These are phyloP conservation scores for Lachancea fermentati DNA, from an alignment of 805 yeast species.

Conservation along the genomic window DNA sequence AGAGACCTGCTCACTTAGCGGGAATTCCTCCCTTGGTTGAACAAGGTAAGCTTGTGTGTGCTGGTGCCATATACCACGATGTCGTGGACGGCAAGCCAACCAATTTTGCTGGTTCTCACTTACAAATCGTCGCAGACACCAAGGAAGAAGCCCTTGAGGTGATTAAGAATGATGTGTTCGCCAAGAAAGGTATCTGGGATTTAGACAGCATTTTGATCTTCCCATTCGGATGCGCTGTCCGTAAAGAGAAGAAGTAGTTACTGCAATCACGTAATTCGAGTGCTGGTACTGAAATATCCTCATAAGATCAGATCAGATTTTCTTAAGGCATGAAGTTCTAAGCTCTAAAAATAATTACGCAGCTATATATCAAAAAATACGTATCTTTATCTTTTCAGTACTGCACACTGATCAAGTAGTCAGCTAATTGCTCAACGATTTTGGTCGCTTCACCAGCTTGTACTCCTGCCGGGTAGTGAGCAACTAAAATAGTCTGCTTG, in stretches of 20 bases:
- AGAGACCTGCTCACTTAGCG: slow-evolving; percentile 50
- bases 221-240: slow-evolving; percentile 47
- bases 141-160: slow-evolving; percentile 61
- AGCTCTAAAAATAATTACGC: too few species aligned
- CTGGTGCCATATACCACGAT: slow-evolving; percentile 48
- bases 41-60: slow-evolving; percentile 41
- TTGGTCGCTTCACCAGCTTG: slow-evolving; percentile 94
- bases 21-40: slow-evolving; percentile 40
- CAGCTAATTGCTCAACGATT: slow-evolving; percentile 93
- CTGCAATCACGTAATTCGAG: not conserved
- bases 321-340: too few species aligned
- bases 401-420: slow-evolving; percentile 82
- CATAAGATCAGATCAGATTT: too few species aligned
- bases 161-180: slow-evolving; percentile 58
- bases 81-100: slow-evolving; percentile 37
- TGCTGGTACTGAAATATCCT: too few species aligned
- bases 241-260: slow-evolving; percentile 33
- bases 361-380: too few species aligned
- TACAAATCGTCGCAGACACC: slow-evolving; percentile 57
- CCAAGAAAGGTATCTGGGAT: slow-evolving; percentile 71
- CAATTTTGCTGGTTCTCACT: slow-evolving; percentile 62
- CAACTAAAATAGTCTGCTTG: slow-evolving; percentile 83
- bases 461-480: slow-evolving; percentile 89
- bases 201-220: slow-evolving; percentile 52
- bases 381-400: slow-evolving; percentile 44